These are phyloP conservation scores for Pichia sp. DNA, from an alignment of 1,139 yeast species.

Conservation along the genomic window DNA sequence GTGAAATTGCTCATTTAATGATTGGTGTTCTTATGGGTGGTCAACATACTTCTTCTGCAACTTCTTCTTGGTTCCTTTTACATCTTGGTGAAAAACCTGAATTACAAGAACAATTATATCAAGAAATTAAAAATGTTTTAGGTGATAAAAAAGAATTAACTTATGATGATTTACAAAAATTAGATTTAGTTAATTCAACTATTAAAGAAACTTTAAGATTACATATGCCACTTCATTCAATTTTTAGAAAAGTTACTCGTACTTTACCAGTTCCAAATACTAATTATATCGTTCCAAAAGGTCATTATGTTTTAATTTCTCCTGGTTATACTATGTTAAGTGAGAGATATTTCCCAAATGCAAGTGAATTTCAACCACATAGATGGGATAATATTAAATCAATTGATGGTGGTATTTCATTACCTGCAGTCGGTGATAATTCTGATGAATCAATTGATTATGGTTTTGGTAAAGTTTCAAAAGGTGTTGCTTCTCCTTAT, in stretches of 20 bases:
- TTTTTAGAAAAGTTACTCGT: conserved; percentile 83
- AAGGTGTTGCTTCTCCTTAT: conserved; percentile 93
- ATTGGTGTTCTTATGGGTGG: conserved; percentile 99
- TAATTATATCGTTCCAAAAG: conserved; percentile 75
- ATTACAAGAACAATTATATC: conserved; percentile 69
- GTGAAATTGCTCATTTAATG: conserved; percentile 86
- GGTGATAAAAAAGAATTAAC: conserved; percentile 50
- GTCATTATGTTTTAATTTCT: conserved; percentile 84
- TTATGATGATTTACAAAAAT: conserved; percentile 75
- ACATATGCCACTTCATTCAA: conserved; percentile 94
- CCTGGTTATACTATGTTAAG: conserved; percentile 87
- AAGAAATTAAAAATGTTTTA: conserved; percentile 64
- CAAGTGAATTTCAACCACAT: conserved; percentile 68
- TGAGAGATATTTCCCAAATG: conserved; percentile 72
- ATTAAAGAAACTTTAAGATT: conserved; percentile 91
- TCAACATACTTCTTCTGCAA: conserved; percentile 95
- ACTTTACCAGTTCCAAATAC: conserved; percentile 78
- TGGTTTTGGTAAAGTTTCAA: conserved; percentile 92
- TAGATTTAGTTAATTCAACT: conserved; percentile 75
- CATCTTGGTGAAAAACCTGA: conserved; percentile 86
- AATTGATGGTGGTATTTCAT: conserved; percentile 31
- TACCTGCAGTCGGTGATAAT: conserved; percentile 26
- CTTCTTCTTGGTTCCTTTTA: conserved; percentile 90
- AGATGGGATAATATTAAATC: conserved; percentile 68
- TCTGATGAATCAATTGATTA: conserved; percentile 69